Percentiles rank a stretch among this genome's conserved stretches.
Evolutionary conservation across 176 grass and related monocot genomes (phyloP).

Genomic region (Eragrostis nindensis): DNA sequence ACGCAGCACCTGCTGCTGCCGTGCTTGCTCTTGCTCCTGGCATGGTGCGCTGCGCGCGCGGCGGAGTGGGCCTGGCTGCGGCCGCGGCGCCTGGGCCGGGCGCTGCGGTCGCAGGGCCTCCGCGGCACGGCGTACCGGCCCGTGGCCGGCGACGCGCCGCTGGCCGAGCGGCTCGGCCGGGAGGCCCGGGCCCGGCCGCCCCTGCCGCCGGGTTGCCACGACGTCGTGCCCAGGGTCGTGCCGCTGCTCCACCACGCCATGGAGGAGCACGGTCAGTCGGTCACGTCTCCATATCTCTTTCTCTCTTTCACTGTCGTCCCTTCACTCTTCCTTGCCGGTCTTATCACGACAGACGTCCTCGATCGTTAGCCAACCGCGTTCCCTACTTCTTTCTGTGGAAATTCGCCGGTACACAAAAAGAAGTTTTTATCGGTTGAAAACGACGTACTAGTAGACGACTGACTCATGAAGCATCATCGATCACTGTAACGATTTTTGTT

Average conservation of each 20-base stretch:
- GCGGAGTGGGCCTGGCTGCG: slow-evolving; percentile 46
- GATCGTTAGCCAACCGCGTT: not conserved
- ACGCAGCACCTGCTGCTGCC: not conserved
- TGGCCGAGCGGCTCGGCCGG: slow-evolving; percentile 21
- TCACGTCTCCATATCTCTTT: not conserved
- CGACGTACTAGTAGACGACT: not conserved
- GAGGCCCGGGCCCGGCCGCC: slow-evolving; percentile 34
- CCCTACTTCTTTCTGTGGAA: not conserved
- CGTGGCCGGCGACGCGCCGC: slow-evolving; percentile 38
- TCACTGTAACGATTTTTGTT: not conserved
- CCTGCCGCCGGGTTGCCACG: slow-evolving; percentile 28
- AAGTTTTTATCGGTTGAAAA: not conserved
- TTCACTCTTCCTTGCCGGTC: not conserved
- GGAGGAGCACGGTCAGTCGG: slow-evolving; percentile 23
- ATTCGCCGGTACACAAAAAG: not conserved
- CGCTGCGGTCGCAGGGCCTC: slow-evolving; percentile 50
- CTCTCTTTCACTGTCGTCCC: no score
- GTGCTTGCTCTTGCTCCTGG: not conserved
- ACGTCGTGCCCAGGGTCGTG: slow-evolving; percentile 29
- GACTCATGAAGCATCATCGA: not conserved
- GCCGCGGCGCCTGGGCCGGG: slow-evolving; percentile 34
- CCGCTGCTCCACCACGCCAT: slow-evolving; percentile 44
- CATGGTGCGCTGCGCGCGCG: slow-evolving; percentile 33
- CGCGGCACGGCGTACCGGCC: slow-evolving; percentile 42
- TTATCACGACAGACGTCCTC: not conserved